Percentiles rank a stretch among this genome's conserved stretches.
phyloP scores from a whole-genome alignment of 2,329 filamentous ascomycete species.

The Alternaria gansuensis region DNA sequence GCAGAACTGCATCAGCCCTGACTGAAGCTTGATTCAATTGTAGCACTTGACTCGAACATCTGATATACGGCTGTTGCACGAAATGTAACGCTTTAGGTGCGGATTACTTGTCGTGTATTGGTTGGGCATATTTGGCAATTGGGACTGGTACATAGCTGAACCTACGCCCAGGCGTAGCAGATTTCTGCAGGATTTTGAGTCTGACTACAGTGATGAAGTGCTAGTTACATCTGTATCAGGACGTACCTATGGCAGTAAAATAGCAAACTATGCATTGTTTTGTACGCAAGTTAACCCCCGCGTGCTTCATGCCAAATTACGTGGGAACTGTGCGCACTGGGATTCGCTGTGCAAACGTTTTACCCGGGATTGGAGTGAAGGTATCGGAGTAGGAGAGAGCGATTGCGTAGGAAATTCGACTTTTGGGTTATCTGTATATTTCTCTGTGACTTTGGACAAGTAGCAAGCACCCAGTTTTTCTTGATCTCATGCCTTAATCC shows the following conservation, averaged over 20 bases:
- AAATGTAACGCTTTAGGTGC: neutral
- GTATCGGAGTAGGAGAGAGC: neutral
- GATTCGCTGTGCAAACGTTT: neutral
- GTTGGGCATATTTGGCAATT: neutral
- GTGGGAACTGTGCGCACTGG: neutral
- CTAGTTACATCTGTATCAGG: neutral
- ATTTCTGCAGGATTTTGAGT: neutral
- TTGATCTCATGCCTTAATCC: neutral
- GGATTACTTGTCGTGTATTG: constrained; percentile 1
- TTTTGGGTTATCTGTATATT: neutral
- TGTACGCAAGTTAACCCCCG: neutral
- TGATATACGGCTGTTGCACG: neutral
- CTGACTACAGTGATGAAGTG: neutral
- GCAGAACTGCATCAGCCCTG: neutral
- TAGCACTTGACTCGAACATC: neutral
- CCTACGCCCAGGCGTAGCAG: neutral
- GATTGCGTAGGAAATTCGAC: neutral
- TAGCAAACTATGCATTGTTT: neutral
- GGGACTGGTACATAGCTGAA: neutral
- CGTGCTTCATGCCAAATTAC: neutral
- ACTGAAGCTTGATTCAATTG: constrained; percentile 3
- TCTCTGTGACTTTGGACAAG: neutral
- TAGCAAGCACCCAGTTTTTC: neutral
- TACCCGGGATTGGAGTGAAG: neutral
- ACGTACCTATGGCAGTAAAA: neutral